Evolutionary conservation across 1,284 basidiomycete species (phyloP), one percentile per base, ranked within the genome.

Genomic region (Butyriboletus appendiculatus): DNA sequence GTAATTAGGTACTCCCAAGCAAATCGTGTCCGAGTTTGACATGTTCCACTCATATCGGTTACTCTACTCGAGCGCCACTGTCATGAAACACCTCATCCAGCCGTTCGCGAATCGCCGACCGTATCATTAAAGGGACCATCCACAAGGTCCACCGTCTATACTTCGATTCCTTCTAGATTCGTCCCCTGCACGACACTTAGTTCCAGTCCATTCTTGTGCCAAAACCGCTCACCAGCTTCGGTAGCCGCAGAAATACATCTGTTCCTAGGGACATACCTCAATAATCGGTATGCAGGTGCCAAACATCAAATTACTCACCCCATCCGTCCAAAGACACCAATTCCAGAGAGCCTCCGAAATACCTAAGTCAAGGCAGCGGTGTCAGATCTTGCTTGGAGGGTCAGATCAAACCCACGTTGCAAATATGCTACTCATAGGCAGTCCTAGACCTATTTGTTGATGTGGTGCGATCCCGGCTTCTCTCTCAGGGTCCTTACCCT

Each of bases 351-450:
- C 92, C 92, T 28, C 92, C 92, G 61, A 90, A 90, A 69, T 91
- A 90, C 44, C 86, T 89, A 22, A 22, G 22, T 22, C 5, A 61
- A 61, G 15, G 48, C 35, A 41, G n/a, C 39, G 26, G 12, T 40
- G 53, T 62, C 46, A 55, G 38, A 22, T 44, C 24, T 34, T 20
- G 34, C 46, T 42, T n/a, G 45, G 32, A 28, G 38, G 14, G n/a
- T 34, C 12, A 40, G 18, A 45, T 11, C 14, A 40, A 39, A 72
- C 82, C 56, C 59, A 92, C 82, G 84, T 90, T 56, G 91, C 85
- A 69, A 85, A 92, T 44, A 93, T 91, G 60, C 90, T 88, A 68
- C 90, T 90, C 88, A 93, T 90, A 1, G 90, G 90, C 18, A 93
- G 72, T 11, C 90, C 90, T 52, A 93, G 86, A 1, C 90, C 91